Evolutionary conservation across 306 rosid genomes (phyloP).

Genomic region (Astragalus glycyphyllos): DNA sequence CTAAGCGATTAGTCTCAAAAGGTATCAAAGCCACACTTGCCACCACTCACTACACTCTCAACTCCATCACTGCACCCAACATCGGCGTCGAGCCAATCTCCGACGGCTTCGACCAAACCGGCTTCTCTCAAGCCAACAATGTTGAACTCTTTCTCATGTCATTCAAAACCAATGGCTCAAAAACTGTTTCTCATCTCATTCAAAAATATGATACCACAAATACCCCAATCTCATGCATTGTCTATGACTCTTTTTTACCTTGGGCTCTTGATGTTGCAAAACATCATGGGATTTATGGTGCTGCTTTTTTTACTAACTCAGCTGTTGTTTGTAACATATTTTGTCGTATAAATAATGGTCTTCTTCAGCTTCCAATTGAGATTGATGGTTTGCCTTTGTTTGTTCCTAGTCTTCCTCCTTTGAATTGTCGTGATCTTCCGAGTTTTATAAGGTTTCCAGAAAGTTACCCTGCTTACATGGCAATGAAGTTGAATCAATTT

Average conservation of each 20-base stretch:
- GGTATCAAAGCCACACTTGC: slow-evolving; percentile 56
- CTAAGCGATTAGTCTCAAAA: slow-evolving; percentile 53
- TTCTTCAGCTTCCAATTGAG: slow-evolving; percentile 45
- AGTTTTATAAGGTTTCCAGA: slow-evolving; percentile 59
- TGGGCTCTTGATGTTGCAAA: slow-evolving; percentile 67
- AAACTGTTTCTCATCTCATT: slow-evolving; percentile 44
- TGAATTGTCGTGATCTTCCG: slow-evolving; percentile 54
- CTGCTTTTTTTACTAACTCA: slow-evolving; percentile 55
- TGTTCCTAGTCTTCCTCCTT: slow-evolving; percentile 60
- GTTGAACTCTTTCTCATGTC: slow-evolving; percentile 44
- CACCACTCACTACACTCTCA: slow-evolving; percentile 55
- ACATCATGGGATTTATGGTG: slow-evolving; percentile 47
- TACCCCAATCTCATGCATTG: slow-evolving; percentile 51
- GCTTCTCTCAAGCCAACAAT: slow-evolving; percentile 52
- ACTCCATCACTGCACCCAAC: slow-evolving; percentile 47
- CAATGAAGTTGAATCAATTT: slow-evolving; percentile 65
- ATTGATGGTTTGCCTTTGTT: slow-evolving; percentile 43
- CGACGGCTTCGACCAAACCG: slow-evolving; percentile 62
- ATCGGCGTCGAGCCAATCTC: slow-evolving; percentile 62
- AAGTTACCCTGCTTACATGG: slow-evolving; percentile 66
- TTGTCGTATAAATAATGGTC: slow-evolving; percentile 48
- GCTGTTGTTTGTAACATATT: slow-evolving; percentile 53
- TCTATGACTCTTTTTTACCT: slow-evolving; percentile 56
- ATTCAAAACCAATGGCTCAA: slow-evolving; percentile 50
- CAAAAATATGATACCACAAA: background rate